Percentiles rank a stretch among this genome's conserved stretches.
Conservation (phyloP, 176 grass and related monocot genomes). For the Bromus sterilis region DNA sequence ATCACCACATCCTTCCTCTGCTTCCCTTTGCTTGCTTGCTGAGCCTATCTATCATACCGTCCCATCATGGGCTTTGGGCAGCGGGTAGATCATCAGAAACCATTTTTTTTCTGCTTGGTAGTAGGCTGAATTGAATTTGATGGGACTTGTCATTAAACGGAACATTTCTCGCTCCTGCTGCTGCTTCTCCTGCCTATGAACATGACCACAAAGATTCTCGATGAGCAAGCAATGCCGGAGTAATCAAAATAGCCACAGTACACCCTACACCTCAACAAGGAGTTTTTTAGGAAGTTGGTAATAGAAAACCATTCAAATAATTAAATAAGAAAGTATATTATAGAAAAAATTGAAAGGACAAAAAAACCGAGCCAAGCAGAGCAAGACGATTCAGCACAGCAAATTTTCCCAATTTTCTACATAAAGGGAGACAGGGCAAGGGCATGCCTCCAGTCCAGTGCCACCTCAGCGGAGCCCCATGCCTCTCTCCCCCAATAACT, state of each 20-base stretch:
- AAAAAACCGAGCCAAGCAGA: neutral
- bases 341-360: neutral
- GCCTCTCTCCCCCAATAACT: neutral
- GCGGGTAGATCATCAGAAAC: neutral
- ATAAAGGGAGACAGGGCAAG: neutral
- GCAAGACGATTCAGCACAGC: neutral
- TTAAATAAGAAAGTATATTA: too few species aligned
- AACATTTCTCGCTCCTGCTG: neutral
- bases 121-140: neutral
- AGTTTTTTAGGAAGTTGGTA: neutral
- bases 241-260: too few species aligned
- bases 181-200: neutral
- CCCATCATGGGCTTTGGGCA: neutral
- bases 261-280: too few species aligned
- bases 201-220: too few species aligned
- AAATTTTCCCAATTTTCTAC: neutral
- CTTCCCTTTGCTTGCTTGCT: neutral
- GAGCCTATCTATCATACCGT: neutral
- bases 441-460: too few species aligned
- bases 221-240: too few species aligned
- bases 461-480: neutral
- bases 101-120: neutral
- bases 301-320: too few species aligned
- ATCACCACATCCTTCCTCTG: neutral
- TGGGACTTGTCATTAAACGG: neutral